These are phyloP conservation scores for Plasmodium billcollinsi DNA, from an alignment of 169 alveolate genomes.

Conservation along the genomic window DNA sequence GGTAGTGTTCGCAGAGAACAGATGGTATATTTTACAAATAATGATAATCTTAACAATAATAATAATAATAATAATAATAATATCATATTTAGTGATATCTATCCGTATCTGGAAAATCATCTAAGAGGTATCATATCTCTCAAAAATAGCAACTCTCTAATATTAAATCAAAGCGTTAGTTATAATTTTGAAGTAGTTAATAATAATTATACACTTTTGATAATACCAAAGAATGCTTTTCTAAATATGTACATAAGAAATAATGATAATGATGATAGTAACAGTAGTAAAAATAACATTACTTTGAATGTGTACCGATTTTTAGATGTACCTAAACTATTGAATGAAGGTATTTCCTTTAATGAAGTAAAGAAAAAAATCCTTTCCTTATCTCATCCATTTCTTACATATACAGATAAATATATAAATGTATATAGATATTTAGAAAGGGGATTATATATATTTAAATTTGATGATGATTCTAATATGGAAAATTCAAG, in stretches of 20 bases:
- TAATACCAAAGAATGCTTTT: slow-evolving; percentile 3
- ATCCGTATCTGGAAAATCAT: too few relatives aligned
- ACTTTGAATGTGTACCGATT: slow-evolving; percentile 16
- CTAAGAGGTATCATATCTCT: background rate
- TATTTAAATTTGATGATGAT: slow-evolving; percentile 20
- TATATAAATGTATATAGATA: slow-evolving; percentile 27
- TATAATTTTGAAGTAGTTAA: slow-evolving; percentile 9
- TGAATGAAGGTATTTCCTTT: background rate
- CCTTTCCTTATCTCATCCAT: background rate
- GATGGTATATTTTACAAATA: too few relatives aligned
- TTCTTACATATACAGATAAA: background rate
- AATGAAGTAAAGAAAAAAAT: slow-evolving; percentile 23
- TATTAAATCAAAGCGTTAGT: slow-evolving; percentile 9
- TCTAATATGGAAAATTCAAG: too few relatives aligned
- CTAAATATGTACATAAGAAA: slow-evolving; percentile 27
- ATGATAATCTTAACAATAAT: background rate
- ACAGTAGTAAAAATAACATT: slow-evolving; percentile 5
- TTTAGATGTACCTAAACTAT: background rate
- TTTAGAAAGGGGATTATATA: slow-evolving; percentile 44
- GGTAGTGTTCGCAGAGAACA: too few relatives aligned
- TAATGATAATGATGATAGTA: too few relatives aligned
- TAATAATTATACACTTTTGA: slow-evolving; percentile 14
- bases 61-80: too few relatives aligned
- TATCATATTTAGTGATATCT: too few relatives aligned
- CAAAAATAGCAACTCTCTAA: background rate